A percentile compares a stretch with the other conserved stretches of the same genome.
Conservation (phyloP, 371 early-diverging fungal genomes). For the Dinochytrium kinnereticum region DNA sequence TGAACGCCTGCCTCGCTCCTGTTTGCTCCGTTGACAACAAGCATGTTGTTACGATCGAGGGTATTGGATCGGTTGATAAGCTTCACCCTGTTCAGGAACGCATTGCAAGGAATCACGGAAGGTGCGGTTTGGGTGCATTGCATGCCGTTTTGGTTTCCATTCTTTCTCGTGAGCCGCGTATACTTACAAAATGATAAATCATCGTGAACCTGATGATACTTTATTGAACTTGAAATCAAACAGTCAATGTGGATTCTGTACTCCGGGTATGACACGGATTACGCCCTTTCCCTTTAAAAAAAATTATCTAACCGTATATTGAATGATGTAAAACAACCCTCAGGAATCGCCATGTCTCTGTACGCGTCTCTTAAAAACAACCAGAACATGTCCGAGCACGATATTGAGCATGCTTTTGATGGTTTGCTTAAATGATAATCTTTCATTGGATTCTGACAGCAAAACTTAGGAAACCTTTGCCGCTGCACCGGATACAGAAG, state of each 20-base stretch:
- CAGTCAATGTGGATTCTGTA: slow-evolving; percentile 86
- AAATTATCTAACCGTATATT: no score
- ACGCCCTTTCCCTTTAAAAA: no score
- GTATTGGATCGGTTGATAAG: slow-evolving; percentile 65
- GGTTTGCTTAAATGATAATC: slow-evolving; percentile 46
- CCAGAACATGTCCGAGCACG: slow-evolving; percentile 62
- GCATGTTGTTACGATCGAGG: slow-evolving; percentile 82
- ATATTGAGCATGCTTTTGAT: slow-evolving; percentile 79
- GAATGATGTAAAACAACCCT: neutral
- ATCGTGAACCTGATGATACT: no score
- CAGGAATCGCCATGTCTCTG: slow-evolving; percentile 82
- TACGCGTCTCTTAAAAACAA: slow-evolving; percentile 71
- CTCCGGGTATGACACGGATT: slow-evolving; percentile 59
- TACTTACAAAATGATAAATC: no score
- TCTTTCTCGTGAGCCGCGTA: no score
- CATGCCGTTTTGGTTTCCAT: neutral
- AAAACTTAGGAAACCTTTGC: slow-evolving; percentile 67
- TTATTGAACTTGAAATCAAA: no score
- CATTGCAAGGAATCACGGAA: slow-evolving; percentile 48
- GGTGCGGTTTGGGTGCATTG: slow-evolving; percentile 8
- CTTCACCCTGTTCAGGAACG: slow-evolving; percentile 72
- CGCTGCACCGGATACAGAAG: slow-evolving; percentile 85
- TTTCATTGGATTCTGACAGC: neutral
- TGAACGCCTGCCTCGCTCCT: slow-evolving; percentile 77
- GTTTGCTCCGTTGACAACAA: slow-evolving; percentile 72